Conservation (phyloP, 1,284 basidiomycete genomes). For the Wallemia mellicola region DNA sequence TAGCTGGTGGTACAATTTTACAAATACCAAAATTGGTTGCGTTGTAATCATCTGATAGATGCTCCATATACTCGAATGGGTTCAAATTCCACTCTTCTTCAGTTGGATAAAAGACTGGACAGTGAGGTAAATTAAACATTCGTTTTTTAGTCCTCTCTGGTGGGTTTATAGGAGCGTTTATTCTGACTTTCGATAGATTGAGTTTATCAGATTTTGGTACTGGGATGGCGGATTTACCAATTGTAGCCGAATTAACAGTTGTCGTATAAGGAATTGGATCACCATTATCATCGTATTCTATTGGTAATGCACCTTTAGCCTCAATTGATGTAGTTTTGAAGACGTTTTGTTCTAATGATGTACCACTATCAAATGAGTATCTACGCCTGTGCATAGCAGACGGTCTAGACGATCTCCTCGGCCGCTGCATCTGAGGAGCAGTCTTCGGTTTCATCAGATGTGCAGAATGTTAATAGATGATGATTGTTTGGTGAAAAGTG, state of each 20-base stretch:
- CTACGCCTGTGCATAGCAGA: neutral
- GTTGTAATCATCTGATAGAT: slow-evolving; percentile 31
- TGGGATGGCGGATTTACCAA: neutral
- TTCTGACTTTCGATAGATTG: neutral
- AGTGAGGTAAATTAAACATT: slow-evolving; percentile 64
- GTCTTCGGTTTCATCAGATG: too few relatives aligned
- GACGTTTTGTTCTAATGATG: neutral
- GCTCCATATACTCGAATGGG: slow-evolving; percentile 81
- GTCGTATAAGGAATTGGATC: neutral
- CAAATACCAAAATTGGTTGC: slow-evolving; percentile 65
- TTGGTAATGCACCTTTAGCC: neutral
- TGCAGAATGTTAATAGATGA: too few relatives aligned
- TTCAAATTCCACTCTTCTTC: slow-evolving; percentile 57
- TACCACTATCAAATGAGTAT: neutral
- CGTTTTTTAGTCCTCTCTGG: slow-evolving; percentile 16
- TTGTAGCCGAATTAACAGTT: neutral
- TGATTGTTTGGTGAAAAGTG: neutral
- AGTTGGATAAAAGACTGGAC: slow-evolving; percentile 66
- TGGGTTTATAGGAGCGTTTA: slow-evolving; percentile 2
- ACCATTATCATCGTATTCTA: neutral
- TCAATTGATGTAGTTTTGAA: neutral
- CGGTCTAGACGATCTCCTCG: too few relatives aligned
- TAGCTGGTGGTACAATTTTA: slow-evolving; percentile 78
- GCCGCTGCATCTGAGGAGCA: too few relatives aligned
- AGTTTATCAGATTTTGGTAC: neutral